phyloP scores from a whole-genome alignment of 345 rosid species.

The Noccaea bulbosa region DNA sequence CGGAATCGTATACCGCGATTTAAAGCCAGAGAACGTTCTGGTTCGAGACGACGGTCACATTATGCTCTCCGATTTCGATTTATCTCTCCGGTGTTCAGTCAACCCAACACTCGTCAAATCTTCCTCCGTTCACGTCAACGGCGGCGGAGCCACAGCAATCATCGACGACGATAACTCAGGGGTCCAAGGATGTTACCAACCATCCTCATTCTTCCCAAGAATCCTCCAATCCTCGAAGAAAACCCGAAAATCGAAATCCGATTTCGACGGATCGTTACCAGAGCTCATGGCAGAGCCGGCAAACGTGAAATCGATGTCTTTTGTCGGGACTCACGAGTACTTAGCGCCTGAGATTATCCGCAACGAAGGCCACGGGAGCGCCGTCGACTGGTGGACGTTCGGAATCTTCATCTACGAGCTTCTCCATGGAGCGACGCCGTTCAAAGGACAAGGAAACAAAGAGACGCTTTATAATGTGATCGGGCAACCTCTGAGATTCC shows the following conservation, averaged over 20 bases:
- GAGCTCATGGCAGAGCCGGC: slow-evolving; percentile 73
- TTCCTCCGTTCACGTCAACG: slow-evolving; percentile 47
- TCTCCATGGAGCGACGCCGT: slow-evolving; percentile 62
- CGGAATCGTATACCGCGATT: slow-evolving; percentile 48
- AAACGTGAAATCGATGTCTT: slow-evolving; percentile 63
- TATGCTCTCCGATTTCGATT: slow-evolving; percentile 69
- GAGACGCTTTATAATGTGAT: slow-evolving; percentile 60
- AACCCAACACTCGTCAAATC: slow-evolving; percentile 75
- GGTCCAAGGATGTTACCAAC: slow-evolving; percentile 43
- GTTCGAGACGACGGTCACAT: slow-evolving; percentile 74
- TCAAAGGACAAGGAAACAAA: slow-evolving; percentile 60
- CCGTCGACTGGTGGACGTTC: slow-evolving; percentile 79
- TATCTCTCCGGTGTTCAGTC: slow-evolving; percentile 63
- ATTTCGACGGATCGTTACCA: slow-evolving; percentile 59
- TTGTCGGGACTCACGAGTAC: slow-evolving; percentile 77
- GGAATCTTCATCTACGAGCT: slow-evolving; percentile 68
- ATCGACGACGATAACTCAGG: neutral
- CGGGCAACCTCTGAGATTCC: slow-evolving; percentile 59
- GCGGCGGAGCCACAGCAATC: slow-evolving; percentile 29
- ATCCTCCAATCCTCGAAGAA: slow-evolving; percentile 57
- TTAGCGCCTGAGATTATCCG: slow-evolving; percentile 63
- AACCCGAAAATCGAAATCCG: slow-evolving; percentile 53
- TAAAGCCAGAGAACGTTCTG: slow-evolving; percentile 68
- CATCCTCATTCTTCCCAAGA: slow-evolving; percentile 39
- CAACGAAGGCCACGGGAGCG: slow-evolving; percentile 75